phyloP scores from a whole-genome alignment of 2,329 filamentous ascomycete genomes.

The Venturia aucupariae region DNA sequence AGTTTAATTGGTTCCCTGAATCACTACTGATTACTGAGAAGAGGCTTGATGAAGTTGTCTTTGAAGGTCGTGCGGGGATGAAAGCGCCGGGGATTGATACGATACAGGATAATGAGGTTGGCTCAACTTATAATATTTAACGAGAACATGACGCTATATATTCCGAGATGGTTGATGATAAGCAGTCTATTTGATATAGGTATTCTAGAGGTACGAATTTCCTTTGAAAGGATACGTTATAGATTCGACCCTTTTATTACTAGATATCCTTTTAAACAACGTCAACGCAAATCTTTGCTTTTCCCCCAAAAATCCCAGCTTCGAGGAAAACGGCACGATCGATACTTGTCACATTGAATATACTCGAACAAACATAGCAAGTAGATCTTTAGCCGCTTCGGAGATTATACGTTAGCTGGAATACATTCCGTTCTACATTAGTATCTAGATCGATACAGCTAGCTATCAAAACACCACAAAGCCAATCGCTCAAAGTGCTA shows the following conservation, averaged over 20 bases:
- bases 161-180: background rate
- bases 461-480: background rate
- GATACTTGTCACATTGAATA: too few species aligned
- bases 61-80: slow-evolving; percentile 19
- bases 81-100: slow-evolving; percentile 2
- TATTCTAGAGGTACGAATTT: background rate
- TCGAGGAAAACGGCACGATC: too few species aligned
- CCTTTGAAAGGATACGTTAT: too few species aligned
- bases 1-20: slow-evolving; percentile 44
- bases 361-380: too few species aligned
- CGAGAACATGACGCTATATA: background rate
- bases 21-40: slow-evolving; percentile 40
- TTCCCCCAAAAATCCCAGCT: too few species aligned
- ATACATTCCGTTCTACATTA: too few species aligned
- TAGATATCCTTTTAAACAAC: too few species aligned
- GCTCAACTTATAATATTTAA: background rate
- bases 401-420: too few species aligned
- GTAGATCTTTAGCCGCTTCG: too few species aligned
- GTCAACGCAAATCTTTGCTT: too few species aligned
- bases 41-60: slow-evolving; percentile 29
- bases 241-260: too few species aligned
- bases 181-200: background rate
- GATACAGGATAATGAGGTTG: background rate
- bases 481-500: too few species aligned
- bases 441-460: background rate